Evolutionary conservation across 768 basidiomycete species (phyloP).

Genomic region (Pholiota conissans): DNA sequence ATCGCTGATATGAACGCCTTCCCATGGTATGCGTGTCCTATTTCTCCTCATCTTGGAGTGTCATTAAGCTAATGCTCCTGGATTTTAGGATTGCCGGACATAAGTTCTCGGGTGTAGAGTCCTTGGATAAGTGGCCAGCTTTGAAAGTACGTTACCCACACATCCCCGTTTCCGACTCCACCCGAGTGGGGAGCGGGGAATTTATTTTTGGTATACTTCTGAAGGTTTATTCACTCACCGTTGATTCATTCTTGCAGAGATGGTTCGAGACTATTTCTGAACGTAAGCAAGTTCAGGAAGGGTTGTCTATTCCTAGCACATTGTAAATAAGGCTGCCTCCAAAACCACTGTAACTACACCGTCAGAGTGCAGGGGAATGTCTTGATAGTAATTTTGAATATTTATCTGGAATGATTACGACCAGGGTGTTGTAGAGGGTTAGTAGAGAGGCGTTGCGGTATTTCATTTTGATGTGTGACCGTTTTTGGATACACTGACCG

Average conservation of each 20-base stretch:
- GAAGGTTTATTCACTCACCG: neutral
- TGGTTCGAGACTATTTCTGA: slow-evolving; percentile 27
- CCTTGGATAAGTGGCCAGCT: slow-evolving; percentile 60
- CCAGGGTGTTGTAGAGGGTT: too few species aligned
- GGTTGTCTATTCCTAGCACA: slow-evolving; percentile 14
- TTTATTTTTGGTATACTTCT: slow-evolving; percentile 2
- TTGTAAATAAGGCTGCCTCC: neutral
- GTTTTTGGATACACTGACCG: slow-evolving; percentile 7
- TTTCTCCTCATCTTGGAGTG: neutral
- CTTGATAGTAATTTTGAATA: neutral
- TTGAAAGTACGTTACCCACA: slow-evolving; percentile 41
- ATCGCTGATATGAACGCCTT: slow-evolving; percentile 69
- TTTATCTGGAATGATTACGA: too few species aligned
- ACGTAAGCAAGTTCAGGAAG: slow-evolving; percentile 21
- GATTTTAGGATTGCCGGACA: slow-evolving; percentile 52
- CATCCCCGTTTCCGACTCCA: neutral
- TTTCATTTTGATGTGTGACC: neutral
- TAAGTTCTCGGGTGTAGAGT: slow-evolving; percentile 47
- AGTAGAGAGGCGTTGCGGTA: neutral
- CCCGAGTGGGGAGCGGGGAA: slow-evolving; percentile 6
- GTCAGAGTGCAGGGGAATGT: neutral
- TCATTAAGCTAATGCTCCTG: neutral
- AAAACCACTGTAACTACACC: too few species aligned
- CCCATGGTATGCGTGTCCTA: slow-evolving; percentile 46
- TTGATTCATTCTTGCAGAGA: slow-evolving; percentile 11